These are phyloP conservation scores for Lindgomyces ingoldianus DNA, from an alignment of 495 filamentous ascomycete genomes.

Conservation along the genomic window DNA sequence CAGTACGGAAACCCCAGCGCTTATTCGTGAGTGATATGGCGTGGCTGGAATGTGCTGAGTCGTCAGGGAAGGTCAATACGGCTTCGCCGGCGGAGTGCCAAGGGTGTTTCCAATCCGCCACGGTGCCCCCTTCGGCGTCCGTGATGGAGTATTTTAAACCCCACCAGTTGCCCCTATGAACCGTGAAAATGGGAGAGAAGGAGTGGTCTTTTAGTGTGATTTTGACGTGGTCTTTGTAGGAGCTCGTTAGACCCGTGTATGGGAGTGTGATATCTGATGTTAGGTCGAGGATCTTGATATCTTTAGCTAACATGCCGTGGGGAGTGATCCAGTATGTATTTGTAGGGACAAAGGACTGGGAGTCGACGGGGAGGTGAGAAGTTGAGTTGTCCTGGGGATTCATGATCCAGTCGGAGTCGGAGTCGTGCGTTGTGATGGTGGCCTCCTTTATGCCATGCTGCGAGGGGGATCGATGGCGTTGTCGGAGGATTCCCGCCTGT, in stretches of 20 bases:
- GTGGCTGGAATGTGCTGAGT: slow-evolving; percentile 19
- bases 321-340: slow-evolving; percentile 33
- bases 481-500: not conserved
- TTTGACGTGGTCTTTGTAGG: slow-evolving; percentile 21
- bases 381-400: slow-evolving; percentile 12
- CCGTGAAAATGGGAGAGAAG: slow-evolving; percentile 5
- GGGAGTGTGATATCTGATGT: slow-evolving; percentile 9
- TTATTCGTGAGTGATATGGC: slow-evolving; percentile 19
- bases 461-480: slow-evolving; percentile 11
- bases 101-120: slow-evolving; percentile 32
- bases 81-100: slow-evolving; percentile 29
- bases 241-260: slow-evolving; percentile 17
- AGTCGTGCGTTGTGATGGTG: not conserved
- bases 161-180: slow-evolving; percentile 13
- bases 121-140: not conserved
- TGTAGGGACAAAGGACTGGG: slow-evolving; percentile 16
- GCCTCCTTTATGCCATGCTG: slow-evolving; percentile 3
- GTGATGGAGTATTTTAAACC: slow-evolving; percentile 20
- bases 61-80: slow-evolving; percentile 22
- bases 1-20: slow-evolving; percentile 23
- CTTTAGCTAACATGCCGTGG: slow-evolving; percentile 23
- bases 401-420: slow-evolving; percentile 3
- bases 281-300: slow-evolving; percentile 33
- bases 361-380: slow-evolving; percentile 10
- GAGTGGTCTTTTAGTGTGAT: slow-evolving; percentile 22